Base-by-base conservation (phyloP, 2,329 filamentous ascomycete genomes). In the Hymenoscyphus repandus region DNA sequence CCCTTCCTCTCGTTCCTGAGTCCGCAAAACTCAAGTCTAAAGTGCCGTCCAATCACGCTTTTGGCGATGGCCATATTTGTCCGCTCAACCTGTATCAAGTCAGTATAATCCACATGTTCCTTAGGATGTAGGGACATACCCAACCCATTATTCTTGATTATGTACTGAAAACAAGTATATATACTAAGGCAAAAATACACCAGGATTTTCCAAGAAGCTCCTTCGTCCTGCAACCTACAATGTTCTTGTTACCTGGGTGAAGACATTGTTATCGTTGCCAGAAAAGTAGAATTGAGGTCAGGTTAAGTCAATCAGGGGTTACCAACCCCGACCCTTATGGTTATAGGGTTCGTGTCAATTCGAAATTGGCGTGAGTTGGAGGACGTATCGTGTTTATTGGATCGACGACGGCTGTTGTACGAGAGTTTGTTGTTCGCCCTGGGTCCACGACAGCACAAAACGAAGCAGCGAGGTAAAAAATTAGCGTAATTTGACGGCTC, bases 21-120 rank as follows among this genome's bases (percentile, higher is more conserved):
- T 62, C 88, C 88, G 36, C 80, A 90, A 58, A 87, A 87, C 55
- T 95, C 88, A 37, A 95, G 80, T 58, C 82, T 80, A 71, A 95
- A 95, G 73, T 83, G 87, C 58, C 76, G 74, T 55, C 88, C 88
- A 53, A 90, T 76, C 32, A 75, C 68, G 64, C 83, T 84, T 56
- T 70, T 72, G 54, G 86, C 88, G 58, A 90, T 77, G 53, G 59
- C 56, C 57, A 58, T 64, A 41, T 65, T 66, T n/a, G 60, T 65
- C 43, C 57, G 62, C 46, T 62, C 61, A 30, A 63, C 58, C 62
- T 64, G 38, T n/a, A 42, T 32, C 18, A 15, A 13, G 36, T 40
- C 20, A 57, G 12, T 55, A 46, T 45, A 40, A 10, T 32, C 46
- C 38, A 20, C 17, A 39, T 11, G 22, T 11, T 31, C 10, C 43